Evolutionary conservation across 768 basidiomycete species (phyloP).

Genomic region (Mycena vulgaris): DNA sequence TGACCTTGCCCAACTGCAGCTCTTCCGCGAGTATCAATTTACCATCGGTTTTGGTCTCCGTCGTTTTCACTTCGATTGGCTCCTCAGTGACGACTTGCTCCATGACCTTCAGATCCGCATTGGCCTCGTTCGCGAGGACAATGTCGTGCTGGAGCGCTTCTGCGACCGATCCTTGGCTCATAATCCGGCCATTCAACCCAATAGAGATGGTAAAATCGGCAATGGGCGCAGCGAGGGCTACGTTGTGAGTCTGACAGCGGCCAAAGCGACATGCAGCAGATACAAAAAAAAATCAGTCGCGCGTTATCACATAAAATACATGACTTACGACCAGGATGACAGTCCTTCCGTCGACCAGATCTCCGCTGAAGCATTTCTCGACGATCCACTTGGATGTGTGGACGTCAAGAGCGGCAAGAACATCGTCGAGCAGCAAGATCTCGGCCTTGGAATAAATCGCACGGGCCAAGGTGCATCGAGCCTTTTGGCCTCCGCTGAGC

Average conservation of each 20-base stretch:
- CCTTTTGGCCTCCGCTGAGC: conserved; percentile 63
- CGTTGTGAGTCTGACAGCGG: conserved; percentile 61
- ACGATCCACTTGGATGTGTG: conserved; percentile 69
- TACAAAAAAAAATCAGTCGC: neutral
- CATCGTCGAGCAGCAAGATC: conserved; percentile 64
- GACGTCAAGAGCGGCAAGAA: conserved; percentile 60
- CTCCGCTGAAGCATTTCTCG: conserved; percentile 63
- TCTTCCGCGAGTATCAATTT: conserved; percentile 67
- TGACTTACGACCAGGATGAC: conserved; percentile 55
- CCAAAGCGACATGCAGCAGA: neutral
- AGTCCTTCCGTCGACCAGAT: conserved; percentile 58
- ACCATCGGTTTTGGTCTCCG: conserved; percentile 45
- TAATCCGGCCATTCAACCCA: conserved; percentile 59
- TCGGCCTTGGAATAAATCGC: conserved; percentile 62
- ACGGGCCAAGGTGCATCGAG: conserved; percentile 59
- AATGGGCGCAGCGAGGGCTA: conserved; percentile 59
- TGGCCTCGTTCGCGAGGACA: conserved; percentile 61
- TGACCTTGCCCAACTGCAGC: conserved; percentile 59
- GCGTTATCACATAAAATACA: neutral
- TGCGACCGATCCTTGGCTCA: conserved; percentile 58
- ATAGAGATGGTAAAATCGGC: conserved; percentile 64
- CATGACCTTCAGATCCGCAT: conserved; percentile 55
- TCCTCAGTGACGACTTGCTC: conserved; percentile 33
- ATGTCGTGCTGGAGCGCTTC: conserved; percentile 57
- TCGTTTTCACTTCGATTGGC: conserved; percentile 1